Evolutionary conservation across 1,284 basidiomycete species (phyloP).

Genomic region (Stygiomarasmius scandens): DNA sequence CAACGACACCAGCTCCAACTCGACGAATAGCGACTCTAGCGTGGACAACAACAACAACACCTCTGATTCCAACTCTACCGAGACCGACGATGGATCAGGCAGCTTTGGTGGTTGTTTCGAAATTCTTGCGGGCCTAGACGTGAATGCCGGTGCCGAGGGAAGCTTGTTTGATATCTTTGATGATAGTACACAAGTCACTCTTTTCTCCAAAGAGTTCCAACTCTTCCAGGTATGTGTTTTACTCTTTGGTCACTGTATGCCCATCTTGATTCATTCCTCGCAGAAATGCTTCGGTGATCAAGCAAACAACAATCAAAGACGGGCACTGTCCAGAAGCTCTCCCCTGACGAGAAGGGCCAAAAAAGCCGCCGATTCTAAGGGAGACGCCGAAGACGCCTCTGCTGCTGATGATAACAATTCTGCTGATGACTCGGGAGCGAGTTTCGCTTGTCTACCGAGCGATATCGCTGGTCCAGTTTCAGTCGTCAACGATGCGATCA

Average conservation of each 20-base stretch:
- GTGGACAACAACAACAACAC: not conserved
- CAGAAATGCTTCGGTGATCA: slow-evolving; percentile 25
- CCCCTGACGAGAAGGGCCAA: not conserved
- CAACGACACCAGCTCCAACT: not conserved
- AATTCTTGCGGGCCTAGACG: slow-evolving; percentile 20
- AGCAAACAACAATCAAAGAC: not conserved
- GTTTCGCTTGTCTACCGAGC: not conserved
- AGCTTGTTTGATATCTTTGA: slow-evolving; percentile 24
- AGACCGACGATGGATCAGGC: not conserved
- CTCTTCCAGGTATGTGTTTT: slow-evolving; percentile 22
- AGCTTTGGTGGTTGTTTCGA: slow-evolving; percentile 17
- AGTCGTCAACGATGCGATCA: not conserved
- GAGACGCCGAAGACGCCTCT: too few species aligned
- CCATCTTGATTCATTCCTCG: not conserved
- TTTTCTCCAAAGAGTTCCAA: slow-evolving; percentile 25
- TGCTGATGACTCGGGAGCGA: not conserved
- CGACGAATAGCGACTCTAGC: not conserved
- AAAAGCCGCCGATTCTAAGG: not conserved
- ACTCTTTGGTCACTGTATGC: too few species aligned
- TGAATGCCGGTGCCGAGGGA: slow-evolving; percentile 23
- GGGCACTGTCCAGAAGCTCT: not conserved
- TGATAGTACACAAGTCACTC: slow-evolving; percentile 11
- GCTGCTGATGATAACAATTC: not conserved
- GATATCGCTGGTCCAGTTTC: not conserved
- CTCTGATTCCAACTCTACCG: not conserved